phyloP scores from a whole-genome alignment of 2,329 filamentous ascomycete species.

The Coniochaeta ligniaria region DNA sequence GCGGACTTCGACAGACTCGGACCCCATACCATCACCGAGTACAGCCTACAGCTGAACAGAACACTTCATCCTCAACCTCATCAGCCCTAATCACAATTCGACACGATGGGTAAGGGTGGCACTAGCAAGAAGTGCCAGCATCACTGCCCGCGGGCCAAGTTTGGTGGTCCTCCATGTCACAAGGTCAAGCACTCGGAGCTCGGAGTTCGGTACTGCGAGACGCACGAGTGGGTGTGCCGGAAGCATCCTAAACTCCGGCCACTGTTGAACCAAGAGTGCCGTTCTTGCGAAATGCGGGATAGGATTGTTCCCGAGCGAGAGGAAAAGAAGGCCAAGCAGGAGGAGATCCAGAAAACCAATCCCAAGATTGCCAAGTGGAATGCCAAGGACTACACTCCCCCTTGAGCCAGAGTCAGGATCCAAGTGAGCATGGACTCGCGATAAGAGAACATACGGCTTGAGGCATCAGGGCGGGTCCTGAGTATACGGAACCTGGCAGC shows the following conservation, averaged over 20 bases:
- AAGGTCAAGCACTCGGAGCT: neutral
- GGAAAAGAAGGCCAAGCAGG: neutral
- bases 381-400: neutral
- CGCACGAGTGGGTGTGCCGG: neutral
- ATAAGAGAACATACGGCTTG: neutral
- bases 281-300: neutral
- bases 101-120: neutral
- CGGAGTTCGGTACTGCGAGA: neutral
- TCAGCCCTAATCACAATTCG: neutral
- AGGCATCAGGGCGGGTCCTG: neutral
- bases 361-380: neutral
- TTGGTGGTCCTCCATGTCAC: neutral
- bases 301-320: neutral
- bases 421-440: neutral
- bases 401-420: neutral
- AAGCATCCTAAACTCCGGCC: neutral
- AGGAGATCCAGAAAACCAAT: neutral
- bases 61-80: too few relatives aligned
- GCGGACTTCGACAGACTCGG: too few relatives aligned
- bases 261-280: neutral
- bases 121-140: neutral
- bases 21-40: too few relatives aligned
- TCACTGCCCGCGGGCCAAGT: neutral
- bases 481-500: neutral
- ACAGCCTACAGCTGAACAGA: too few relatives aligned